phyloP scores from a whole-genome alignment of 2,329 filamentous ascomycete genomes.

The Penicillium sp. region DNA sequence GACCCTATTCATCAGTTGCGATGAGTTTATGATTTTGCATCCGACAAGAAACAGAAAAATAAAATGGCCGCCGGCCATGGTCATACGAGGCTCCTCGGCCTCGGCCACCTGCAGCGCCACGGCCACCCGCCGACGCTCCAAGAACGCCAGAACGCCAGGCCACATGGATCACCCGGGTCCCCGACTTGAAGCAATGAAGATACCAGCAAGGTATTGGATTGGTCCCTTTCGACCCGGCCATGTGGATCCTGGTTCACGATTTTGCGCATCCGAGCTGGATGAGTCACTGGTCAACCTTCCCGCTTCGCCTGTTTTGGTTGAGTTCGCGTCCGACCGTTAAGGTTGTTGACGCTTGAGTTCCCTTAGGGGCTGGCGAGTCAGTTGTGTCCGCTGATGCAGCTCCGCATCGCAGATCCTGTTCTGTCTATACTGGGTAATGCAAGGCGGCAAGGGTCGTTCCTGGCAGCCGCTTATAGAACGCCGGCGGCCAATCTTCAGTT shows the following conservation, averaged over 20 bases:
- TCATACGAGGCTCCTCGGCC: conserved; percentile 10
- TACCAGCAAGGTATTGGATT: conserved; percentile 35
- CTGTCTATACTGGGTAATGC: too few species aligned
- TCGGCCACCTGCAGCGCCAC: conserved; percentile 13
- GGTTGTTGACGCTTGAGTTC: conserved; percentile 40
- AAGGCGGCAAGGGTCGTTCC: too few species aligned
- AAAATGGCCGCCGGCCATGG: conserved; percentile 14
- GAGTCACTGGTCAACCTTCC: conserved; percentile 16
- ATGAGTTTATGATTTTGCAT: conserved; percentile 15
- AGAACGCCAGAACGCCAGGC: conserved; percentile 26
- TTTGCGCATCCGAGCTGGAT: conserved; percentile 17
- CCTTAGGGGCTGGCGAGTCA: conserved; percentile 18
- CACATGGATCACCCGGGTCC: conserved; percentile 33
- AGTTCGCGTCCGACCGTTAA: conserved; percentile 37
- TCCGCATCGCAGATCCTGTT: too few species aligned
- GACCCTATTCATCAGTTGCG: conserved; percentile 18
- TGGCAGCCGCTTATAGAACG: neutral
- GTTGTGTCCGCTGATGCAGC: neutral
- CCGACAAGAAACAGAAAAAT: conserved; percentile 19
- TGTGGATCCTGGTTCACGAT: conserved; percentile 29
- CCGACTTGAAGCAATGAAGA: conserved; percentile 47
- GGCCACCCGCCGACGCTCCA: too few species aligned
- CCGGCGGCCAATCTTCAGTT: too few species aligned
- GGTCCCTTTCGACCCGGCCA: conserved; percentile 39
- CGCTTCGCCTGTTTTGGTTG: conserved; percentile 24